Base-by-base conservation (phyloP, 2,329 filamentous ascomycete species). In the Colletotrichum agaves region DNA sequence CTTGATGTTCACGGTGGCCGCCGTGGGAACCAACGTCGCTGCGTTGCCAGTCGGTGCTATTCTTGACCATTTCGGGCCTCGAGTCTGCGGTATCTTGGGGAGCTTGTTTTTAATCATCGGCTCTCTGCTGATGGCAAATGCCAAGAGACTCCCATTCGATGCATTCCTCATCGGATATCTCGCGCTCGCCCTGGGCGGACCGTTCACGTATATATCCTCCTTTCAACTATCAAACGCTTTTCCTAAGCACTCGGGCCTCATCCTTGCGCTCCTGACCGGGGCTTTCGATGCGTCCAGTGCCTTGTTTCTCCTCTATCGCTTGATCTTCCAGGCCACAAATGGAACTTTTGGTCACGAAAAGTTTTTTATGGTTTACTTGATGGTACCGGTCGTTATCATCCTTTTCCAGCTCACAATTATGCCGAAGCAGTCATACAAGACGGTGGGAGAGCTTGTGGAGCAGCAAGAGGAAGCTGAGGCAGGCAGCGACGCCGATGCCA, bases 1-100 rank as follows among this genome's bases (percentile, higher is more conserved):
- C 77, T 82, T 97, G 72, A 97, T 97, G 92, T 97, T 97, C 83
- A 97, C 93, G 5, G 87, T 94, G 44, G 94, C 94, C 12, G 94
- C 93, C 13, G 93, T 97, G 10, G 91, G 88, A 6, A 97, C 94
- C 43, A 97, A 97, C 74, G 91, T 97, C 12, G 93, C 90, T 44
- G 94, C 94, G 12, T 84, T 97, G 6, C 93, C 94, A 2, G 89
- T 97, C 11, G 94, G 94, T 50, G 92, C 93, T 3, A 91, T 97
- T 49, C 86, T 97, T 21, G 94, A 97, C 79, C 85, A 89, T 69
- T 94, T 88, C 74, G 94, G 94, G 1, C 94, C 94, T 13, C 87
- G 91, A 62, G 84, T 93, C 4, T 92, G 91, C 73, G 91, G 92
- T 3, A 82, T 94, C 21, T 85, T 91, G 63, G 93, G 91, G 56